Evolutionary conservation across 2,329 filamentous ascomycete species (phyloP).

Genomic region (Pseudocercospora cruenta): DNA sequence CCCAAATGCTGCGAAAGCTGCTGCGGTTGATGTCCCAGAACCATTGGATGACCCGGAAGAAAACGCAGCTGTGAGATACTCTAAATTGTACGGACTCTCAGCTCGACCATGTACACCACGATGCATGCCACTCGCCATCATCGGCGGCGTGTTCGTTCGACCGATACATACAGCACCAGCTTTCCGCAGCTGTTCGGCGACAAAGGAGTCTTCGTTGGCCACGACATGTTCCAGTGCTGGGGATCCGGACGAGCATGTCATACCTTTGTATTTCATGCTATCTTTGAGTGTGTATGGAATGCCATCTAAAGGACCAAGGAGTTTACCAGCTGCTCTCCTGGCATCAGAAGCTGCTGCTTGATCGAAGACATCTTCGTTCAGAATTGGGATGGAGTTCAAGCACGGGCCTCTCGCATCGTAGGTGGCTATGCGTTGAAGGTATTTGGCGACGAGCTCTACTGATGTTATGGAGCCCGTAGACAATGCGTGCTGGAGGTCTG

Average conservation of each 20-base stretch:
- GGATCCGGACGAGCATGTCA: slow-evolving; percentile 59
- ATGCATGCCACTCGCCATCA: slow-evolving; percentile 63
- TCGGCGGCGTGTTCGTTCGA: slow-evolving; percentile 63
- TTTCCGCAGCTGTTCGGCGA: slow-evolving; percentile 51
- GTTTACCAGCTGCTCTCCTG: slow-evolving; percentile 44
- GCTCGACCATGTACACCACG: slow-evolving; percentile 60
- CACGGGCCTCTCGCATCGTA: slow-evolving; percentile 50
- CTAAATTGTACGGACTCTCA: slow-evolving; percentile 59
- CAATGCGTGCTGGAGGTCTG: slow-evolving; percentile 50
- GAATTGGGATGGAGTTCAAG: slow-evolving; percentile 54
- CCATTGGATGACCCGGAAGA: slow-evolving; percentile 64
- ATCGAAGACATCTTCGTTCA: slow-evolving; percentile 52
- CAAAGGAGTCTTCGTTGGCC: slow-evolving; percentile 57
- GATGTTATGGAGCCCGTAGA: slow-evolving; percentile 45
- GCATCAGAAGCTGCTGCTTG: slow-evolving; percentile 55
- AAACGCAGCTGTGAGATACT: slow-evolving; percentile 59
- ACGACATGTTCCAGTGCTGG: slow-evolving; percentile 57
- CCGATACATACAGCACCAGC: slow-evolving; percentile 59
- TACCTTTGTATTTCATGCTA: slow-evolving; percentile 57
- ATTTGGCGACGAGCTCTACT: slow-evolving; percentile 51
- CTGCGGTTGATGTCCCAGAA: slow-evolving; percentile 54
- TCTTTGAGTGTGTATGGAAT: slow-evolving; percentile 64
- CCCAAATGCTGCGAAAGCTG: slow-evolving; percentile 58
- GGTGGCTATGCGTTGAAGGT: slow-evolving; percentile 52
- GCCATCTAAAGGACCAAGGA: slow-evolving; percentile 53